Conservation (phyloP, 768 basidiomycete genomes). For the Pleurotus ostreatus region DNA sequence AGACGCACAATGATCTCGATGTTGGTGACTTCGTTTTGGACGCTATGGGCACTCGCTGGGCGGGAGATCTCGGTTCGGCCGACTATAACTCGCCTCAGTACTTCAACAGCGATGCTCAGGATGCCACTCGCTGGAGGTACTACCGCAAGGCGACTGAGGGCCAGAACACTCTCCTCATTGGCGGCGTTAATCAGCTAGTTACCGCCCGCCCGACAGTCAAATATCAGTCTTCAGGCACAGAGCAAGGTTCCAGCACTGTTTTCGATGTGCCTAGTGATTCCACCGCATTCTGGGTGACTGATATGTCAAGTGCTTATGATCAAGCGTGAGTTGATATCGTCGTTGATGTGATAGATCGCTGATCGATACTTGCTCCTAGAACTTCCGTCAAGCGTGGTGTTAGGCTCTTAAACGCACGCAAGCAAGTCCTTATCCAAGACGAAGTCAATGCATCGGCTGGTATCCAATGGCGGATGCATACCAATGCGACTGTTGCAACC, state of each 20-base stretch:
- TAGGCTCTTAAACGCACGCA: conserved; percentile 75
- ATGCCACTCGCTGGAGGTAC: conserved; percentile 78
- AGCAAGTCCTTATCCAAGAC: conserved; percentile 90
- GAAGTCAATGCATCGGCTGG: conserved; percentile 63
- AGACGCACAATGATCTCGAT: conserved; percentile 95
- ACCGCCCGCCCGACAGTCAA: conserved; percentile 56
- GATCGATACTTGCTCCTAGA: conserved; percentile 26
- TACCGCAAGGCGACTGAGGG: conserved; percentile 97
- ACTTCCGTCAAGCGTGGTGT: conserved; percentile 81
- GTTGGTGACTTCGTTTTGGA: conserved; percentile 94
- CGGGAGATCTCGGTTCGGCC: conserved; percentile 88
- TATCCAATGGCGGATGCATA: conserved; percentile 92
- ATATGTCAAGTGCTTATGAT: conserved; percentile 76
- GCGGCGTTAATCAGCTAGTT: conserved; percentile 77
- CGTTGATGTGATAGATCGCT: conserved; percentile 10
- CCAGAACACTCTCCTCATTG: conserved; percentile 89
- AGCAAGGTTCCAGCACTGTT: conserved; percentile 85
- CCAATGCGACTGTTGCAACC: conserved; percentile 75
- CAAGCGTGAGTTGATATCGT: conserved; percentile 48
- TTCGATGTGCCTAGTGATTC: conserved; percentile 57
- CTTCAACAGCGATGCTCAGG: conserved; percentile 72
- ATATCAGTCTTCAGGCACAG: conserved; percentile 47
- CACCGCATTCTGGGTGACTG: conserved; percentile 77
- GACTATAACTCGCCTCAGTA: conserved; percentile 75
- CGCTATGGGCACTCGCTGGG: conserved; percentile 90